Base-by-base conservation (phyloP, 116 monocot genomes). In the Dioscorea cayenensis region DNA sequence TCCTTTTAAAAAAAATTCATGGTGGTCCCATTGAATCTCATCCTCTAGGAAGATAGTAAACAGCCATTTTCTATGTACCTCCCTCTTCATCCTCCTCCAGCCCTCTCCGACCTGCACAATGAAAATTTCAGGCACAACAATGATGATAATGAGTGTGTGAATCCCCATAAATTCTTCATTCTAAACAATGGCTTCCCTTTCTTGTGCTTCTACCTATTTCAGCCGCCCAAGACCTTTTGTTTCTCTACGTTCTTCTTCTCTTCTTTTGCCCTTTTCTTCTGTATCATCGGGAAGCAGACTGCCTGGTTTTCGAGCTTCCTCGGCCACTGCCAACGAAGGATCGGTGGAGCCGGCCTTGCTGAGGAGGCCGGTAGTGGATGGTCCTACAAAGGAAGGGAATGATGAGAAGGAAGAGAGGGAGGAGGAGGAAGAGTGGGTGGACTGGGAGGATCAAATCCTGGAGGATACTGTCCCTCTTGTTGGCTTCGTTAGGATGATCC, bases 391-490 rank as follows among this genome's bases (percentile, higher is more conserved):
- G 14, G 51, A 72, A 14, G 71, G 35, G 16, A 60, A 21, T 16
- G 72, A 27, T 13, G 28, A 35, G 29, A 67, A 16, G 38, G 69
- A 72, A 60, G 83, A 49, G 50, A 49, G 36, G 20, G 75, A 52
- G 71, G 60, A 63, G 67, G 66, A 64, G 66, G 70, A 66, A 51
- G 94, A 84, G 43, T 89, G 75, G 84, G 83, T 89, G 35, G 90
- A 93, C 70, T 94, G 91, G 94, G 99, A 99, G 68, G 91, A 94
- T 65, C 76, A 76, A 74, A 99, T 99, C 51, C 66, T 99, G 64
- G 80, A 90, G 83, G 99, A 99, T 32, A 99, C 99, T 11, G 99
- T 94, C 43, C 99, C 99, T 4, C 91, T 99, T 4, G 99, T 91
- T n/a, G 91, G 94, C 14, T 87, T 99, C 50, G 99, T 94, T 13